Evolutionary conservation across 805 yeast species (phyloP), one percentile per base, ranked within the genome.

Genomic region (Candida montana): DNA sequence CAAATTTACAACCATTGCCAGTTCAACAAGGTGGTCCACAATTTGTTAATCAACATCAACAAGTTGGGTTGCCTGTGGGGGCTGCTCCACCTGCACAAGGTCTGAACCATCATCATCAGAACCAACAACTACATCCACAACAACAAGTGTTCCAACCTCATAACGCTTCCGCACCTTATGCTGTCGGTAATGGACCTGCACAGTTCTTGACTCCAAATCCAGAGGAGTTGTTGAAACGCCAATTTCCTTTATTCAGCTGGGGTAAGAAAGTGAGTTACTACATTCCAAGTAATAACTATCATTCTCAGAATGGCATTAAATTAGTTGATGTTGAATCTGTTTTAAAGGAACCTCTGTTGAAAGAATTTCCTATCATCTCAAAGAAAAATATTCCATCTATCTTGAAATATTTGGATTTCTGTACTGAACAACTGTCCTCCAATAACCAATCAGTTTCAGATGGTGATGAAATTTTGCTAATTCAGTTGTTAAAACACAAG

Each of bases 221-320:
- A 7, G 74, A 73, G 39, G 74, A 78, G 19, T 59, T 82, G 39
- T 60, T 69, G 19, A 61, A 65, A 35, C 69, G 83, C 41, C 95
- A 85, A 55, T 83, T 83, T 62, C 95, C 96, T 0, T 56, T 88
- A 27, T 83, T 86, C 57, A 69, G 73, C 44, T 88, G 93, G 83
- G 67, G 77, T 3, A 59, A 63, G 7, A 71, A 65, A 35, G 53
- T 74, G 16, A 70, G 73, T 3, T 66, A 67, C 29, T 65, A 72
- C 42, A 54, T 76, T 33, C 59, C 65, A 28, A 21, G 45, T 3
- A n/a, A 60, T 50, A 61, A 63, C n/a, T 65, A 59, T 45, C 64
- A 52, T 31, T 53, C 21, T 7, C 34, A 39, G 13, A 19, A 57
- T 16, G 51, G 51, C 2, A 52, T 82, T 6, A 64, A 64, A 1